Percentiles rank a stretch among this genome's conserved stretches.
Evolutionary conservation across 805 yeast genomes (phyloP).

Genomic region (Ogataea thermomethanolica): DNA sequence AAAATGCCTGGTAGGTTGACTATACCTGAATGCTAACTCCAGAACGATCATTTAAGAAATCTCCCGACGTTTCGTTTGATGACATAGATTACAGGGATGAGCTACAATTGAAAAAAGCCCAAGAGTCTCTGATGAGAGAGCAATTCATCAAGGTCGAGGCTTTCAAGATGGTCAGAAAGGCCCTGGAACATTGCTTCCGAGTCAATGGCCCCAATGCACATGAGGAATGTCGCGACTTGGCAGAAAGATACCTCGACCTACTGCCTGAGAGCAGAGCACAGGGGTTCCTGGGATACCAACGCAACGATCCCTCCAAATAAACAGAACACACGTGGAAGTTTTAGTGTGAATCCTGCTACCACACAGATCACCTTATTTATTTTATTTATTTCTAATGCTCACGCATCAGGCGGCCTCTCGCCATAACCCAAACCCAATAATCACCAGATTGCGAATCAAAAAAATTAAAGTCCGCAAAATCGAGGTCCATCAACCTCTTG

Average conservation of each 20-base stretch:
- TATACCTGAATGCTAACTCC: background rate
- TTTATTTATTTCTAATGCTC: constrained; percentile 4
- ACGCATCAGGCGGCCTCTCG: constrained; percentile 1
- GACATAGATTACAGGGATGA: constrained; percentile 72
- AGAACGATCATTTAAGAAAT: constrained; percentile 30
- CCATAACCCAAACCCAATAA: constrained; percentile 1
- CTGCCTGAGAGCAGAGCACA: constrained; percentile 63
- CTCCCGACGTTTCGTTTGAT: constrained; percentile 78
- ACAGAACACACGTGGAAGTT: constrained; percentile 12
- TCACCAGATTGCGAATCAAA: constrained; percentile 1
- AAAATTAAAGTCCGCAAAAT: background rate
- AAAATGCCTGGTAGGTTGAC: constrained; percentile 5
- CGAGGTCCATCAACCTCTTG: too few relatives aligned
- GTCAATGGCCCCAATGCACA: constrained; percentile 60
- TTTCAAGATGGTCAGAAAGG: constrained; percentile 65
- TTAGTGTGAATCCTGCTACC: background rate
- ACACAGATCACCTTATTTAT: constrained; percentile 5
- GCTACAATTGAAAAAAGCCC: constrained; percentile 64
- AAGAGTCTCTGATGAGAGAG: constrained; percentile 72
- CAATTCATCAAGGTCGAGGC: constrained; percentile 73
- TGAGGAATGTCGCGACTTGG: constrained; percentile 77
- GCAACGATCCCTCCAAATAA: constrained; percentile 79
- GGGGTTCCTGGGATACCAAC: constrained; percentile 82
- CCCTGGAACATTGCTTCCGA: constrained; percentile 67
- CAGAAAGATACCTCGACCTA: constrained; percentile 74